phyloP scores from a whole-genome alignment of 1,139 yeast species.

The Eremothecium gossypii region DNA sequence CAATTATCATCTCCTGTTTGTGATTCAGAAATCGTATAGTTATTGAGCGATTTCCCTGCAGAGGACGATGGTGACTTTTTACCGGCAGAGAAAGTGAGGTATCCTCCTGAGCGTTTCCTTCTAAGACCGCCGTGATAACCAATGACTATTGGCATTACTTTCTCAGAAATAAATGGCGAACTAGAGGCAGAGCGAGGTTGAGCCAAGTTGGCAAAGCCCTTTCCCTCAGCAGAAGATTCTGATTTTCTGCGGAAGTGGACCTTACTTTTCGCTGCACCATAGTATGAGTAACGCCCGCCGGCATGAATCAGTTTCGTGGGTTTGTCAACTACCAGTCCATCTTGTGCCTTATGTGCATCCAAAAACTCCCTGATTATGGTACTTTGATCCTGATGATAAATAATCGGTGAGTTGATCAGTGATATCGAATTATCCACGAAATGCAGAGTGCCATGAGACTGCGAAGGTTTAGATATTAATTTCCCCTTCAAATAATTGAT shows the following conservation, averaged over 20 bases:
- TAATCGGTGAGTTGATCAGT: conserved; percentile 10
- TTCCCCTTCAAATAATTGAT: conserved; percentile 60
- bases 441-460: conserved; percentile 25
- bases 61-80: conserved; percentile 2
- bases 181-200: conserved; percentile 6
- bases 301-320: not conserved
- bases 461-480: conserved; percentile 36
- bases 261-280: not conserved
- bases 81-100: conserved; percentile 2
- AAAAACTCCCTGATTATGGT: not conserved
- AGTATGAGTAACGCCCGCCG: not conserved
- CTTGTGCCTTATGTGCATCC: not conserved
- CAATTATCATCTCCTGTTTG: not conserved
- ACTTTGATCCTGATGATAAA: conserved; percentile 1
- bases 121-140: conserved; percentile 8
- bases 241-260: conserved; percentile 10
- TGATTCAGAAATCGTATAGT: not conserved
- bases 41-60: not conserved
- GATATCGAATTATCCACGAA: conserved; percentile 12
- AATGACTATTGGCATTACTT: conserved; percentile 8
- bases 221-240: conserved; percentile 10
- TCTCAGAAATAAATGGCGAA: conserved; percentile 8
- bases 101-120: conserved; percentile 4
- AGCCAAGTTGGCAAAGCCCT: conserved; percentile 2
- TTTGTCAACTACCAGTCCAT: not conserved